Conservation (phyloP, 2,329 filamentous ascomycete genomes). For the Xylariaceae sp. region DNA sequence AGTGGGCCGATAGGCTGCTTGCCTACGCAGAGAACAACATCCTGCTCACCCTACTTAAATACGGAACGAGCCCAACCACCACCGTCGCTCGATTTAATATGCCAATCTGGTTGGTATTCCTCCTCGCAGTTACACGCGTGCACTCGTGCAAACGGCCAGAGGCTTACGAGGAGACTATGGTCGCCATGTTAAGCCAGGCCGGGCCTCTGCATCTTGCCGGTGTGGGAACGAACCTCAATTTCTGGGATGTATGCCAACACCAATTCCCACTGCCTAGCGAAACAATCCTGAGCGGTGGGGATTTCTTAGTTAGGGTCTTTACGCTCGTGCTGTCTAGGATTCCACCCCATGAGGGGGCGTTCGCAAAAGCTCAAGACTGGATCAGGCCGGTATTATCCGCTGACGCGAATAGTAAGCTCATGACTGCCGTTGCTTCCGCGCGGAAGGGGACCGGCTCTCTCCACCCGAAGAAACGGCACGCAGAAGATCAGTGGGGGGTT, state of each 20-base stretch:
- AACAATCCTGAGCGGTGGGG: not conserved
- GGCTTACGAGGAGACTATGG: conserved; percentile 9
- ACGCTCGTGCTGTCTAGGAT: conserved; percentile 7
- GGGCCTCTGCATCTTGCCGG: not conserved
- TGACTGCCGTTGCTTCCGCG: not conserved
- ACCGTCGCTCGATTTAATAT: not conserved
- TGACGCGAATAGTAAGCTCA: not conserved
- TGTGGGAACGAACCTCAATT: not conserved
- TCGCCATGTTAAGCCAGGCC: conserved; percentile 3
- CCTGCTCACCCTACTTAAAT: not conserved
- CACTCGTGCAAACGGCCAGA: not conserved
- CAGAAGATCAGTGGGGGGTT: conserved; percentile 3
- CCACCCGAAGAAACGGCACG: not conserved
- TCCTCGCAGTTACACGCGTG: conserved; percentile 1
- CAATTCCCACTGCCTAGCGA: not conserved
- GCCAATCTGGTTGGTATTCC: conserved; percentile 7
- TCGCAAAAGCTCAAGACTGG: not conserved
- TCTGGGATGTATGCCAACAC: conserved; percentile 1
- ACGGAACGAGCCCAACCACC: conserved; percentile 4
- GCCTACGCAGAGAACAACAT: conserved; percentile 5
- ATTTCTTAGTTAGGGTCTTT: conserved; percentile 8
- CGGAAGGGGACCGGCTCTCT: not conserved
- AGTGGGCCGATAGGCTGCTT: conserved; percentile 8
- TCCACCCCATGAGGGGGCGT: not conserved
- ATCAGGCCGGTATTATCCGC: conserved; percentile 9